A percentile compares a stretch with the other conserved stretches of the same genome.
Conservation (phyloP, 495 filamentous ascomycete species). For the Penicillium herquei region DNA sequence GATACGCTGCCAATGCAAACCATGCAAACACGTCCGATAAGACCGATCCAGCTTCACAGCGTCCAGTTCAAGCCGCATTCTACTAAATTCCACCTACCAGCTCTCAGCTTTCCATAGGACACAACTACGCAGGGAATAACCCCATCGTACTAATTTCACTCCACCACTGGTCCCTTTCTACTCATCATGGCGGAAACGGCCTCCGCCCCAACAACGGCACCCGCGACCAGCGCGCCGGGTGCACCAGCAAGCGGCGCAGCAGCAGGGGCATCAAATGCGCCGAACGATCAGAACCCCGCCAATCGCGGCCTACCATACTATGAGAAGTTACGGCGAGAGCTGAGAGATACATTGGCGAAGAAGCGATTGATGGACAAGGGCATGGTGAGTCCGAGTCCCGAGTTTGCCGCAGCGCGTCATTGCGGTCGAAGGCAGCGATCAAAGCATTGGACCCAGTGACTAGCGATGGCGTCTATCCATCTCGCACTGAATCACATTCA, state of each 20-base stretch:
- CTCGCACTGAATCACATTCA: no score
- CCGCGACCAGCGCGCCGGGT: conserved; percentile 18
- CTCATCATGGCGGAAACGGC: conserved; percentile 54
- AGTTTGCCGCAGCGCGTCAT: neutral
- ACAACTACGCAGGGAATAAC: neutral
- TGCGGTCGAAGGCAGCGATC: neutral
- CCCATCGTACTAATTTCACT: neutral
- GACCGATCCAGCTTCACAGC: conserved; percentile 8
- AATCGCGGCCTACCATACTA: conserved; percentile 64
- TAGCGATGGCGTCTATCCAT: no score
- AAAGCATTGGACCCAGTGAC: no score
- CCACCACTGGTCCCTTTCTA: neutral
- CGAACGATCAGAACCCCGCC: conserved; percentile 25
- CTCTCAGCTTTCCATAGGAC: no score
- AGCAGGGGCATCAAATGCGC: conserved; percentile 32
- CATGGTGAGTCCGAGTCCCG: conserved; percentile 42
- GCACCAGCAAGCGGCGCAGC: conserved; percentile 20
- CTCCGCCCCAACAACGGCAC: conserved; percentile 32
- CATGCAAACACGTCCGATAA: conserved; percentile 38
- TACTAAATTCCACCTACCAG: neutral
- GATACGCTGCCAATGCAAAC: conserved; percentile 32
- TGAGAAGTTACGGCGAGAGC: conserved; percentile 67
- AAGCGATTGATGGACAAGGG: conserved; percentile 67
- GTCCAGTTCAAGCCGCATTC: neutral
- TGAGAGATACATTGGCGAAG: conserved; percentile 64